phyloP scores from a whole-genome alignment of 768 basidiomycete species.

The Boletellus sp. region DNA sequence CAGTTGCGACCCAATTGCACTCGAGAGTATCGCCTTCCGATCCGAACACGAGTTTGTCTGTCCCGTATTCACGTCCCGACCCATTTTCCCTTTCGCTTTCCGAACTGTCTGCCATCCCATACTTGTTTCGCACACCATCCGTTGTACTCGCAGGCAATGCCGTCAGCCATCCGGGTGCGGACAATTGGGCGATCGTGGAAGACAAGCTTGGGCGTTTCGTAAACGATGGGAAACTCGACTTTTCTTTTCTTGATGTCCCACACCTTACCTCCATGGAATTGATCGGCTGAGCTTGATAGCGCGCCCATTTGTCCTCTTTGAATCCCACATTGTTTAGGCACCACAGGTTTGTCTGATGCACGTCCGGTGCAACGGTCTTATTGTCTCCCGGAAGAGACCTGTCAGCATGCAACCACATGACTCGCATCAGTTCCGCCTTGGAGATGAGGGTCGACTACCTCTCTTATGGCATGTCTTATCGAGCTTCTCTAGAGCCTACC shows the following conservation, averaged over 20 bases:
- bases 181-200: slow-evolving; percentile 19
- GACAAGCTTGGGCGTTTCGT: slow-evolving; percentile 19
- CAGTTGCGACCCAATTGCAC: slow-evolving; percentile 6
- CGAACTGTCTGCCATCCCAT: slow-evolving; percentile 31
- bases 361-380: not conserved
- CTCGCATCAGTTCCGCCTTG: too few species aligned
- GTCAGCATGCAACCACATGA: too few species aligned
- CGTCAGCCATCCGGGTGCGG: not conserved
- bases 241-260: slow-evolving; percentile 25
- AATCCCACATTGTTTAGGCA: not conserved
- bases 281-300: slow-evolving; percentile 4
- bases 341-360: too few species aligned
- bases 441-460: too few species aligned
- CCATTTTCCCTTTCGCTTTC: slow-evolving; percentile 10
- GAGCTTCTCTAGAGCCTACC: too few species aligned
- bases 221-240: slow-evolving; percentile 21
- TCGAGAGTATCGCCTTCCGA: not conserved
- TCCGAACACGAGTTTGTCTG: not conserved
- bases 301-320: not conserved
- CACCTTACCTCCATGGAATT: slow-evolving; percentile 14
- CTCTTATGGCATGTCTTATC: too few species aligned
- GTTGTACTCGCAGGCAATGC: not conserved
- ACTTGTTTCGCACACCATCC: slow-evolving; percentile 25
- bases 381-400: too few species aligned
- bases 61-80: slow-evolving; percentile 8